Evolutionary conservation across 371 early-diverging fungal species (phyloP).

Genomic region (Paraphysoderma sedebokerense): DNA sequence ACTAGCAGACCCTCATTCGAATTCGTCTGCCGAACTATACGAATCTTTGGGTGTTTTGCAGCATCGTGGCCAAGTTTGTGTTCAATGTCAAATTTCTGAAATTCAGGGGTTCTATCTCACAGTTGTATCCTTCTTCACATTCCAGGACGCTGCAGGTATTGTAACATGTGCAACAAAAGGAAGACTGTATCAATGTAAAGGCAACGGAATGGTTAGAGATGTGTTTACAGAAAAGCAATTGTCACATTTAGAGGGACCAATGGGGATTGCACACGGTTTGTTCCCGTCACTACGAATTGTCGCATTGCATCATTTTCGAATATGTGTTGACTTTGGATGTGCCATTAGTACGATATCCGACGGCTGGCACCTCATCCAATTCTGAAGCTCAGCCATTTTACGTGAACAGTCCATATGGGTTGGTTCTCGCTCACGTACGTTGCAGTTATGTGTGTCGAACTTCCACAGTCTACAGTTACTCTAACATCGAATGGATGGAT

Average conservation of each 20-base stretch:
- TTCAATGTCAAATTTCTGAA: neutral
- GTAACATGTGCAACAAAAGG: slow-evolving; percentile 91
- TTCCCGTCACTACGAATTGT: neutral
- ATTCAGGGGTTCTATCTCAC: neutral
- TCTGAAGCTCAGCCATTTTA: slow-evolving; percentile 97
- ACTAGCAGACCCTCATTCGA: slow-evolving; percentile 55
- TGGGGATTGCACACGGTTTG: slow-evolving; percentile 94
- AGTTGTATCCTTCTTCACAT: neutral
- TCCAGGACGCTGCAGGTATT: slow-evolving; percentile 89
- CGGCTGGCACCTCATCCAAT: slow-evolving; percentile 80
- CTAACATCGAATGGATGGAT: neutral
- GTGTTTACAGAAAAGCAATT: slow-evolving; percentile 71
- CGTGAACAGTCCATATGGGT: slow-evolving; percentile 94
- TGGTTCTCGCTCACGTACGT: slow-evolving; percentile 85
- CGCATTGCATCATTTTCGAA: neutral
- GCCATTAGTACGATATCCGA: slow-evolving; percentile 80
- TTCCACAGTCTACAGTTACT: neutral
- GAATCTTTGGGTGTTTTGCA: slow-evolving; percentile 86
- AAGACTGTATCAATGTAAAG: slow-evolving; percentile 91
- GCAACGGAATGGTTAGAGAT: slow-evolving; percentile 94
- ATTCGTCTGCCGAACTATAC: slow-evolving; percentile 66
- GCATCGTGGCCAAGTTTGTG: slow-evolving; percentile 91
- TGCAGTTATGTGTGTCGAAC: neutral
- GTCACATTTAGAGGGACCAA: slow-evolving; percentile 53
- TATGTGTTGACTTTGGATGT: neutral